Evolutionary conservation across 352 stramenopile species (phyloP).

Genomic region (Phytophthora kernoviae): DNA sequence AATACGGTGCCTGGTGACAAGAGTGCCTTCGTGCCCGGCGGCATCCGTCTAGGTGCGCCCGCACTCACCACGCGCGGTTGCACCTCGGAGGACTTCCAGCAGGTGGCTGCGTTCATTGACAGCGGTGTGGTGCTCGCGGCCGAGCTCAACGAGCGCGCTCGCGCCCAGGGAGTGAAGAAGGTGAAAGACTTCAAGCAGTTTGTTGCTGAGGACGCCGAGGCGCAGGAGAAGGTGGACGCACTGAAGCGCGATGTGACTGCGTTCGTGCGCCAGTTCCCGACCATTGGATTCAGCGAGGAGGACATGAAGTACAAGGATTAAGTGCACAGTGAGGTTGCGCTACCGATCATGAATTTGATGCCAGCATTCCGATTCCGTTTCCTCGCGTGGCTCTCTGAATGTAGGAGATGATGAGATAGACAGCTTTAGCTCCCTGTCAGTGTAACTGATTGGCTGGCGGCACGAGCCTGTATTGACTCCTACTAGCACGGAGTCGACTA

Average conservation of each 20-base stretch:
- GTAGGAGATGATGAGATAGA: conserved; percentile 11
- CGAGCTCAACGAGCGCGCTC: conserved; percentile 89
- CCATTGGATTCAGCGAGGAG: conserved; percentile 95
- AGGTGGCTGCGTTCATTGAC: conserved; percentile 96
- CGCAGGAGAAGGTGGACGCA: conserved; percentile 64
- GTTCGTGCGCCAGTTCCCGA: conserved; percentile 96
- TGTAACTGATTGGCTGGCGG: conserved; percentile 6
- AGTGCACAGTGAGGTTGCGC: conserved; percentile 8
- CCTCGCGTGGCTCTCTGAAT: conserved; percentile 19
- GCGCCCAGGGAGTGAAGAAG: conserved; percentile 95
- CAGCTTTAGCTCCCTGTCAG: conserved; percentile 19
- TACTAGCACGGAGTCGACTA: conserved; percentile 12
- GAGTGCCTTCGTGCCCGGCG: conserved; percentile 95
- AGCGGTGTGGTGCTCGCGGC: conserved; percentile 93
- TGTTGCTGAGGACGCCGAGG: conserved; percentile 59
- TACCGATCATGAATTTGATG: conserved; percentile 17
- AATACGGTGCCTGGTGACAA: conserved; percentile 98
- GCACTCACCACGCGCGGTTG: conserved; percentile 96
- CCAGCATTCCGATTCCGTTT: conserved; percentile 15
- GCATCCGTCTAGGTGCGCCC: conserved; percentile 96
- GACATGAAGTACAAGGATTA: conserved; percentile 92
- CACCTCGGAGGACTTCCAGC: conserved; percentile 94
- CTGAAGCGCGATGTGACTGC: conserved; percentile 91
- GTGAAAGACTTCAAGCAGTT: conserved; percentile 91
- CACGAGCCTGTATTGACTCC: conserved; percentile 11